Percentiles rank a stretch among this genome's conserved stretches.
phyloP scores from a whole-genome alignment of 768 basidiomycete genomes.

The Ephemerocybe angulata region DNA sequence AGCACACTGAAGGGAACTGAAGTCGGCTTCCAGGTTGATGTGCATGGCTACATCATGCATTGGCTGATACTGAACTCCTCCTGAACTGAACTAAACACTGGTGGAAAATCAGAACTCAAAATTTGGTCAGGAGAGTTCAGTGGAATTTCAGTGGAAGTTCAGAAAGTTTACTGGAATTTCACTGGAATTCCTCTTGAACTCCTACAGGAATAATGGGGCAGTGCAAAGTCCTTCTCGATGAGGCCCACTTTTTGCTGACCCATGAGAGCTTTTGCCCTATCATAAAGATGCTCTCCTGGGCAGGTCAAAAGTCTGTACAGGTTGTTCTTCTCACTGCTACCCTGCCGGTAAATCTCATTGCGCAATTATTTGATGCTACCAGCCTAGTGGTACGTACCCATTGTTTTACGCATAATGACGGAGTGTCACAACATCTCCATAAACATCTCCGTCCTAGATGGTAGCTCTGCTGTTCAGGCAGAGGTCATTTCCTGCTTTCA shows the following conservation, averaged over 20 bases:
- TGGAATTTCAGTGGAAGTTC: no score
- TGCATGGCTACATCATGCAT: no score
- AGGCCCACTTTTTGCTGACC: conserved; percentile 13
- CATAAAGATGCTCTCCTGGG: conserved; percentile 11
- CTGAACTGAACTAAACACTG: no score
- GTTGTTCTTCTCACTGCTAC: conserved; percentile 14
- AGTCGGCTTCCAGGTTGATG: no score
- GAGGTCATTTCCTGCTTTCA: neutral
- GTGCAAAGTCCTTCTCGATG: no score
- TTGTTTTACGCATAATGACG: neutral
- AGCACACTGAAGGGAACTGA: no score
- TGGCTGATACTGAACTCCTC: no score
- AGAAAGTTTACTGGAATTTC: no score
- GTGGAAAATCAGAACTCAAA: no score
- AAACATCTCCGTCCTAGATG: neutral
- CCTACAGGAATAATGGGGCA: no score
- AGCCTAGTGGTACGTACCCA: neutral
- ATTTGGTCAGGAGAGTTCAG: no score
- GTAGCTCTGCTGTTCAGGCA: neutral
- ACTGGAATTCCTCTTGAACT: no score
- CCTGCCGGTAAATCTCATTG: conserved; percentile 10
- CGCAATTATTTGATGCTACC: neutral
- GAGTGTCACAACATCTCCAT: conserved; percentile 4
- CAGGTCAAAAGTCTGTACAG: conserved; percentile 6
- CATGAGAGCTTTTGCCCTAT: conserved; percentile 12